Evolutionary conservation across 2,329 filamentous ascomycete species (phyloP).

Genomic region (Tympanopsis confertula): DNA sequence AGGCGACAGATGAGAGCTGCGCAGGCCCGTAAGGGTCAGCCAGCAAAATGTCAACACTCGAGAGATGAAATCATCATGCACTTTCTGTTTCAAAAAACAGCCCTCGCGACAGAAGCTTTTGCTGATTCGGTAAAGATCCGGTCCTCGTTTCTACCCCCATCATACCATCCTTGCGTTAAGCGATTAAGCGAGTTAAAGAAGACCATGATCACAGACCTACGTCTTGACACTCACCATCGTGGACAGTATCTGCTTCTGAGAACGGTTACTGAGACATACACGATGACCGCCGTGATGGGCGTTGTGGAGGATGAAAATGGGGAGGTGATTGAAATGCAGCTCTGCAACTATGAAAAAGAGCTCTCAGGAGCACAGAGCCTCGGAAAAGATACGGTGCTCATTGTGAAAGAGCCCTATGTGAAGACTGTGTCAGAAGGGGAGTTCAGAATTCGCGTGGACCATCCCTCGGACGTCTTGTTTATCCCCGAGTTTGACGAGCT

Average conservation of each 20-base stretch:
- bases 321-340: slow-evolving; percentile 19
- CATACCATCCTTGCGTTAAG: background rate
- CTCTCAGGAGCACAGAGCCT: slow-evolving; percentile 21
- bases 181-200: background rate
- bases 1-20: too few relatives aligned
- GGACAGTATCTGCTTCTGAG: background rate
- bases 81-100: too few relatives aligned
- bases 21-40: too few relatives aligned
- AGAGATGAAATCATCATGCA: too few relatives aligned
- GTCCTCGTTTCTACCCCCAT: background rate
- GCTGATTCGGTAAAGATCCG: too few relatives aligned
- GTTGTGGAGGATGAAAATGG: slow-evolving; percentile 26
- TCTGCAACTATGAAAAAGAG: slow-evolving; percentile 25
- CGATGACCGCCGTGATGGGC: slow-evolving; percentile 2
- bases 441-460: slow-evolving; percentile 37
- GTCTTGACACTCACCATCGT: background rate
- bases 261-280: background rate
- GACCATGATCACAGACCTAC: background rate
- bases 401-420: slow-evolving; percentile 43
- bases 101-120: too few relatives aligned
- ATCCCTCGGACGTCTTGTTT: slow-evolving; percentile 33
- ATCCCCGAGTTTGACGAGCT: slow-evolving; percentile 20
- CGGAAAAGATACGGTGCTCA: slow-evolving; percentile 16
- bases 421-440: slow-evolving; percentile 22
- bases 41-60: too few relatives aligned